A percentile compares a stretch with the other conserved stretches of the same genome.
Conservation (phyloP, 306 rosid genomes). For the Senna siamea region DNA sequence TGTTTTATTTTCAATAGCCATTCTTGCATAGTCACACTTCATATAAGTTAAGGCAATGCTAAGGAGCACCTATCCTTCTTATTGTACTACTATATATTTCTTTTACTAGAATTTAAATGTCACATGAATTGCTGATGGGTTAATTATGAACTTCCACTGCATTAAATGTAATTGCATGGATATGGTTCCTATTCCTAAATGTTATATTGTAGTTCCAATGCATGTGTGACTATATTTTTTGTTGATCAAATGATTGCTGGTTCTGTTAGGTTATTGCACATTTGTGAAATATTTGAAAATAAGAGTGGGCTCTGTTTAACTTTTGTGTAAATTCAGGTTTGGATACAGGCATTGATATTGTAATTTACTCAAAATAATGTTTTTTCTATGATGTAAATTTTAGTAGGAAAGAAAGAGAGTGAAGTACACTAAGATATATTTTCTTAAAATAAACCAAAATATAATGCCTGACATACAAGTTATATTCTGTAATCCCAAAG, state of each 20-base stretch:
- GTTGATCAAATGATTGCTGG: no score
- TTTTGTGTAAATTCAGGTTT: constrained; percentile 13
- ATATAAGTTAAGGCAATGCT: constrained; percentile 1
- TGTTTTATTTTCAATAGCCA: constrained; percentile 24
- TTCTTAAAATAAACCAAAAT: constrained; percentile 17
- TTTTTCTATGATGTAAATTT: constrained; percentile 13
- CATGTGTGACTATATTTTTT: no score
- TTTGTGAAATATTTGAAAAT: constrained; percentile 4
- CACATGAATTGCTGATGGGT: not conserved
- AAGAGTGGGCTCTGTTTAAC: constrained; percentile 13
- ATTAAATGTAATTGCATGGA: not conserved
- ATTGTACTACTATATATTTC: no score
- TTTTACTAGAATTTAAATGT: no score
- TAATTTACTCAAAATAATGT: constrained; percentile 1
- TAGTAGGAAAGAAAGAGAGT: not conserved
- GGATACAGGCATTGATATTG: not conserved
- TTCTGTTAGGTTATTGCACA: constrained; percentile 4
- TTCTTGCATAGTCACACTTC: constrained; percentile 7
- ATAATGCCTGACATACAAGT: constrained; percentile 14
- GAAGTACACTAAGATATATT: not conserved
- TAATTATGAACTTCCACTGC: constrained; percentile 2
- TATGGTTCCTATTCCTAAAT: no score
- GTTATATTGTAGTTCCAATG: no score
- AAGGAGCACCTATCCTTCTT: no score
- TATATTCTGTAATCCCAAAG: constrained; percentile 33